These are phyloP conservation scores for Kodamaea anthophila DNA, from an alignment of 1,139 yeast species.

Conservation along the genomic window DNA sequence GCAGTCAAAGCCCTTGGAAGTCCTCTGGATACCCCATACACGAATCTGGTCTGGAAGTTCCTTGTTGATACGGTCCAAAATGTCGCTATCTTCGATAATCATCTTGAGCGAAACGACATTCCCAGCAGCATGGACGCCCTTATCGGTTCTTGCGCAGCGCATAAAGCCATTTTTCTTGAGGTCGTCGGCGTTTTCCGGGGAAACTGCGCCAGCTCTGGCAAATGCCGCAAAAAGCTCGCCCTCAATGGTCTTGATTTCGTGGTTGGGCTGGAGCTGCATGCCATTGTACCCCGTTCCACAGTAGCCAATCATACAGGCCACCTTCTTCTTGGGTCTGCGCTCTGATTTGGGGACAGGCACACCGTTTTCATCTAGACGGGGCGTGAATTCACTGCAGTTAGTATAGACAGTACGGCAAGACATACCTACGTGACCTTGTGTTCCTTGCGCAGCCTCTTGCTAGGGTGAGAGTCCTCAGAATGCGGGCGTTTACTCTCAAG, in stretches of 20 bases:
- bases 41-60: constrained; percentile 79
- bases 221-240: constrained; percentile 84
- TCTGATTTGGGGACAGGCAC: constrained; percentile 53
- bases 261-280: constrained; percentile 79
- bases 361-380: constrained; percentile 55
- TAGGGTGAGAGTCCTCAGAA: constrained; percentile 8
- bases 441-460: constrained; percentile 31
- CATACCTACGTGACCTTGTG: constrained; percentile 47
- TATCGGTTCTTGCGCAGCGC: constrained; percentile 97
- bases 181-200: constrained; percentile 83
- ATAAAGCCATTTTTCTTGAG: constrained; percentile 85
- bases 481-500: constrained; percentile 4
- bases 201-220: constrained; percentile 83
- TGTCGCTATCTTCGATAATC: constrained; percentile 81
- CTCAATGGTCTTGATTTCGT: constrained; percentile 87
- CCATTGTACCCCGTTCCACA: constrained; percentile 99
- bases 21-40: constrained; percentile 88
- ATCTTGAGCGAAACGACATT: constrained; percentile 84
- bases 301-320: constrained; percentile 89
- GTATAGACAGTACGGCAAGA: constrained; percentile 12
- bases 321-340: constrained; percentile 76
- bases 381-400: constrained; percentile 36
- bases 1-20: constrained; percentile 89
- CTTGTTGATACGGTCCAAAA: constrained; percentile 65
- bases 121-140: constrained; percentile 99